Evolutionary conservation across 2,329 filamentous ascomycete species (phyloP), one percentile per base, ranked within the genome.

Genomic region (Penicillium palitans): DNA sequence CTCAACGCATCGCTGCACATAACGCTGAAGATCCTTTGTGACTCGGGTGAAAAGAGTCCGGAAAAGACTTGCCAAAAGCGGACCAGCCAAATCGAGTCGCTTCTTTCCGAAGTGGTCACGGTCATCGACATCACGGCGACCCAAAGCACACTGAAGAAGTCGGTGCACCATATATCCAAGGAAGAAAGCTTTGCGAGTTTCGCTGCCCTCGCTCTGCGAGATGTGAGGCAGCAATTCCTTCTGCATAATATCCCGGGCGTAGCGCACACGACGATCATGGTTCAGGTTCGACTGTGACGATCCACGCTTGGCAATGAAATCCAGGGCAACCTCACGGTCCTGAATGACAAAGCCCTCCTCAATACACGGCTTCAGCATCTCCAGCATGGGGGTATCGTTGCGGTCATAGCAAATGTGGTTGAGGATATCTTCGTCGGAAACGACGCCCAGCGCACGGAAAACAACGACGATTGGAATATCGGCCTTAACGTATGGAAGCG

Each of bases 31-130:
- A 68, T 99, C 95, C 60, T 90, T 89, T 46, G 92, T 96, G 73
- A 99, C 87, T 74, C 95, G 90, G 63, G 91, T 87, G 74, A 97
- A 93, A 60, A 98, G 88, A 60, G 89, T 88, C 61, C 95, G 89
- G 85, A 99, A 99, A 42, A 99, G 84, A 73, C 96, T 96, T n/a
- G 93, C 93, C 66, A 99, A 86, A 57, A 99, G 82, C 33, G 95
- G 93, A 63, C 95, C 95, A 57, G 95, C 93, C 69, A 99, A 84
- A 80, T 99, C 95, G 57, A 99, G 83, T 66, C 95, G 90, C 84
- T 99, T 99, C 84, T 98, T 98, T 70, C 95, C 95, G 71, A 99
- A 97, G 76, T 99, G 96, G 81, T 99, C 95, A 80, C 95, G 90
- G 72, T 99, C 95, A 71, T 99, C 95, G 27, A 92, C 91, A 73